A percentile compares a stretch with the other conserved stretches of the same genome.
phyloP scores from a whole-genome alignment of 768 basidiomycete genomes.

The Lactifluus pinguis region DNA sequence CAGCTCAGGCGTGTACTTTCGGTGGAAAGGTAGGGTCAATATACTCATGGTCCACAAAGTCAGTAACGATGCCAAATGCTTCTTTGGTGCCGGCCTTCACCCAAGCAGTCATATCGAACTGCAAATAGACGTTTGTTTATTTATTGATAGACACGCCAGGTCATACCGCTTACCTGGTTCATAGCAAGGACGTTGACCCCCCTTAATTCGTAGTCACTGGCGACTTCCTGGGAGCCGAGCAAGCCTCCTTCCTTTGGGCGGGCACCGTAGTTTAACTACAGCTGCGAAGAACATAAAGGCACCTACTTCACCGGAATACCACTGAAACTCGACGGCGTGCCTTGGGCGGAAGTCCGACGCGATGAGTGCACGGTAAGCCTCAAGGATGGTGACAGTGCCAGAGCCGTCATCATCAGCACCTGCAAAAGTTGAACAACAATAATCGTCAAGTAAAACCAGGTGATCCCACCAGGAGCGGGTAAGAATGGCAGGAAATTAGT shows the following conservation, averaged over 20 bases:
- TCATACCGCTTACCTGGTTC: constrained; percentile 53
- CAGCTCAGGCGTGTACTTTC: neutral
- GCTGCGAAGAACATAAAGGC: neutral
- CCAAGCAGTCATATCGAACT: constrained; percentile 95
- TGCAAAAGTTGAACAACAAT: constrained; percentile 23
- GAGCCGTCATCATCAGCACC: constrained; percentile 60
- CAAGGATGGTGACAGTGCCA: constrained; percentile 71
- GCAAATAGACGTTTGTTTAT: constrained; percentile 9
- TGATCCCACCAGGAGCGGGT: constrained; percentile 54
- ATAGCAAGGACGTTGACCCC: constrained; percentile 66
- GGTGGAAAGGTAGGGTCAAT: constrained; percentile 12
- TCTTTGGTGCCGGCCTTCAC: constrained; percentile 60
- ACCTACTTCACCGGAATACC: constrained; percentile 72
- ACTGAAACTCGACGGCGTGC: constrained; percentile 68
- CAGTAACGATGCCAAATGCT: constrained; percentile 73
- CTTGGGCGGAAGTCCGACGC: constrained; percentile 58
- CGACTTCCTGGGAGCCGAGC: constrained; percentile 86
- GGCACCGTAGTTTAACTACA: neutral
- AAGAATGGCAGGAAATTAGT: constrained; percentile 74
- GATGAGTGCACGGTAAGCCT: constrained; percentile 65
- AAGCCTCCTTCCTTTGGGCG: constrained; percentile 63
- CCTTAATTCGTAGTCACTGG: constrained; percentile 57
- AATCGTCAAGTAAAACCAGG: constrained; percentile 6
- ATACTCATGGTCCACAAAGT: constrained; percentile 64
- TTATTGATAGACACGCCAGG: neutral